Evolutionary conservation across 1,284 basidiomycete genomes (phyloP), one percentile per base, ranked within the genome.

Genomic region (Phaffia rhodozyma): DNA sequence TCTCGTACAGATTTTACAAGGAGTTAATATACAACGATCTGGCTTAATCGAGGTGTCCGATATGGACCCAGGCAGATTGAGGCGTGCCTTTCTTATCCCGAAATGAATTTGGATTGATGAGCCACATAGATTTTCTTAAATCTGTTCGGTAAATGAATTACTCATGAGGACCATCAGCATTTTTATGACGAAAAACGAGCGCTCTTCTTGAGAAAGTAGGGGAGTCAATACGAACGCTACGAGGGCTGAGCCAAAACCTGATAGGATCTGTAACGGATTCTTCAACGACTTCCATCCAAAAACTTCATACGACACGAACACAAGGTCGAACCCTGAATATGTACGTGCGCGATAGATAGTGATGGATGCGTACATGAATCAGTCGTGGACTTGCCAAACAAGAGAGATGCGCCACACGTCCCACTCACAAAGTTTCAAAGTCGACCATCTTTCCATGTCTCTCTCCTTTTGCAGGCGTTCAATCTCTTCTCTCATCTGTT

Each of bases 391-490:
- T 27, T n/a, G 55, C 38, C 4, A 38, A 32, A n/a, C n/a, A 30
- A 48, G 23, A 16, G n/a, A 48, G 11, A 50, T 34, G 23, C 48
- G 11, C 23, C 4, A 43, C 34, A 11, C 38, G n/a, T 5, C 21
- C 11, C 3, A 50, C 58, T 59, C 47, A 59, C 58, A 53, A 21
- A 18, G 59, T 43, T 43, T 43, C 13, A 43, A 43, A 43, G 38
- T 43, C 18, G 51, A 53, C 50, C 27, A 53, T 25, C 59, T 21
- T 20, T 60, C 59, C 32, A 32, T 38, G n/a, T 53, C 50, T 18
- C 59, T 53, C 48, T 59, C 58, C 48, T 51, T 23, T 27, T 59
- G 58, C 6, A 50, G 58, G 13, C 47, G 50, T 34, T 60, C 59
- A 20, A 60, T 43, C 38, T 43, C 38, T 11, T 43, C 13, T 43